A percentile compares a stretch with the other conserved stretches of the same genome.
Conservation (phyloP, 169 alveolate species). For the Plasmodium cynomolgi region DNA sequence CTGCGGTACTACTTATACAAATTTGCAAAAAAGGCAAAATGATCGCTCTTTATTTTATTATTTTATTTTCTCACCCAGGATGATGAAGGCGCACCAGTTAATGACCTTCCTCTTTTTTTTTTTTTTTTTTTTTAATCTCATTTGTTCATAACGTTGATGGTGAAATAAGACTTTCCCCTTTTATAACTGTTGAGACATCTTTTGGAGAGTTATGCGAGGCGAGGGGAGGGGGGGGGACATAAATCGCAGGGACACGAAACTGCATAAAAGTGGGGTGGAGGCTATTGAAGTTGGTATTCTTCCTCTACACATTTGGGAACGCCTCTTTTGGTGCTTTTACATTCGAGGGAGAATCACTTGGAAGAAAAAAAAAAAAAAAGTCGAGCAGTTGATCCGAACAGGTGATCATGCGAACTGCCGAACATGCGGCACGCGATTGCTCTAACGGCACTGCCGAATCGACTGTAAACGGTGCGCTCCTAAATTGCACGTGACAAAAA, state of each 20-base stretch:
- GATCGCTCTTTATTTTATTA: neutral
- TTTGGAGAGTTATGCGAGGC: neutral
- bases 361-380: too few relatives aligned
- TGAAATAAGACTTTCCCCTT: neutral
- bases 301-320: neutral
- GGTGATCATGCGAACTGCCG: neutral
- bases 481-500: neutral
- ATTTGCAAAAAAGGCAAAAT: neutral
- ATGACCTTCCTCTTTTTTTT: conserved; percentile 27
- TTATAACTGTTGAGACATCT: neutral
- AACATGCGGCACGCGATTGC: neutral
- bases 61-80: conserved; percentile 28
- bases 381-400: too few relatives aligned
- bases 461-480: neutral
- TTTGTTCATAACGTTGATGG: too few relatives aligned
- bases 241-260: too few relatives aligned
- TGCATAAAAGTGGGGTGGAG: neutral
- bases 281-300: neutral
- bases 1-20: neutral
- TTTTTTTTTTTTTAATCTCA: neutral
- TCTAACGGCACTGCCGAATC: neutral
- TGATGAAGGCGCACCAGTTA: conserved; percentile 37
- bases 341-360: neutral
- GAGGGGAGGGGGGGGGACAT: too few relatives aligned
- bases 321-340: neutral